phyloP scores from a whole-genome alignment of 495 filamentous ascomycete genomes.

The Aspergillus nidulans region DNA sequence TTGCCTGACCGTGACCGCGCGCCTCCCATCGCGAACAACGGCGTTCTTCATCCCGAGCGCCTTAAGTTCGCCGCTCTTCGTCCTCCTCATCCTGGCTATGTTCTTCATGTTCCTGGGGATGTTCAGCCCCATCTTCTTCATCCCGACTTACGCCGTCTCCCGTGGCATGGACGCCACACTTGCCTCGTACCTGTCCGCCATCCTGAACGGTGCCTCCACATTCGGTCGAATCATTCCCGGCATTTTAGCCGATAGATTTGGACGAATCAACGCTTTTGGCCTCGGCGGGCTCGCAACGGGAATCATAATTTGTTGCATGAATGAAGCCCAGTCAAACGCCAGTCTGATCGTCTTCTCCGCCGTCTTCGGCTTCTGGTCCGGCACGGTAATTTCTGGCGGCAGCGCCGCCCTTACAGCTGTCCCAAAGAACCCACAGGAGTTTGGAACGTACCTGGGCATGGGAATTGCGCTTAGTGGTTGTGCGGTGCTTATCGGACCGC shows the following conservation, averaged over 20 bases:
- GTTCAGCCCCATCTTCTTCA: constrained; percentile 26
- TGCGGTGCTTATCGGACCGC: constrained; percentile 25
- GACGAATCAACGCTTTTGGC: constrained; percentile 21
- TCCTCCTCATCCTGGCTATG: constrained; percentile 15
- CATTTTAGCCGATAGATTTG: constrained; percentile 22
- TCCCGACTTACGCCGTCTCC: constrained; percentile 19
- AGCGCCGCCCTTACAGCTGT: constrained; percentile 17
- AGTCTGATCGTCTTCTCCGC: constrained; percentile 49
- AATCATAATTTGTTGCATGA: constrained; percentile 35
- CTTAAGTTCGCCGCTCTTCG: constrained; percentile 13
- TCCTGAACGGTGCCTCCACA: constrained; percentile 25
- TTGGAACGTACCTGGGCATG: constrained; percentile 48
- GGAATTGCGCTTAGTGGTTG: constrained; percentile 16
- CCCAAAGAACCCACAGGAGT: constrained; percentile 26
- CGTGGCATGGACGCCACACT: constrained; percentile 20
- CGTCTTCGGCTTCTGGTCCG: constrained; percentile 54
- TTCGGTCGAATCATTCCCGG: constrained; percentile 27
- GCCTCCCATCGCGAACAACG: constrained; percentile 11
- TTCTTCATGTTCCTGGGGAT: constrained; percentile 22
- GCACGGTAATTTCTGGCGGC: constrained; percentile 48
- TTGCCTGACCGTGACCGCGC: constrained; percentile 27
- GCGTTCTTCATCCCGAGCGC: constrained; percentile 12
- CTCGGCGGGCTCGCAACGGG: constrained; percentile 13
- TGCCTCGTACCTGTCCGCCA: constrained; percentile 21
- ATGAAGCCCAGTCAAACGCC: constrained; percentile 40